These are phyloP conservation scores for Pluteus cervinus DNA, from an alignment of 768 basidiomycete species.

Conservation along the genomic window DNA sequence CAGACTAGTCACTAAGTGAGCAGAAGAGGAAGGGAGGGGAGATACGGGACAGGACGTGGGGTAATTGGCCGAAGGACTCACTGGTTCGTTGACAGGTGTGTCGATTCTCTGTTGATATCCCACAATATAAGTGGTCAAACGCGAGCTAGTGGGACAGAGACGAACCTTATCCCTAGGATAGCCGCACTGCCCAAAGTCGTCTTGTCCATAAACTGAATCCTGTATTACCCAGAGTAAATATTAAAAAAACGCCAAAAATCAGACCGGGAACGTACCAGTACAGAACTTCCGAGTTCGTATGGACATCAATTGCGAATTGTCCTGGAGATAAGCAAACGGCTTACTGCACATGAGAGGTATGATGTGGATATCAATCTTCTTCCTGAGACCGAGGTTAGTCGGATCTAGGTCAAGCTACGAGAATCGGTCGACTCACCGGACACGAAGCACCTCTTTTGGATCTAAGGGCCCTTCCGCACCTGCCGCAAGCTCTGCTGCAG, in stretches of 20 bases:
- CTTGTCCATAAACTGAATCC: slow-evolving; percentile 81
- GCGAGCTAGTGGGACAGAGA: not conserved
- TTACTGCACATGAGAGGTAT: slow-evolving; percentile 68
- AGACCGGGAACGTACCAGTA: slow-evolving; percentile 39
- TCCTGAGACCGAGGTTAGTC: slow-evolving; percentile 17
- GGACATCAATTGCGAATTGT: slow-evolving; percentile 1
- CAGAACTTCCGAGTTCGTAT: slow-evolving; percentile 30
- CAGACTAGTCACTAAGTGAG: not conserved
- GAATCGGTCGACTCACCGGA: slow-evolving; percentile 33
- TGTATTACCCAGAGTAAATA: slow-evolving; percentile 13
- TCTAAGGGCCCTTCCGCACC: slow-evolving; percentile 39
- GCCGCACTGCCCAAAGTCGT: slow-evolving; percentile 62
- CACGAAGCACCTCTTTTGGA: slow-evolving; percentile 41
- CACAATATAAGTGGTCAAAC: not conserved
- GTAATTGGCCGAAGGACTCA: slow-evolving; percentile 21
- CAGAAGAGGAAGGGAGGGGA: not conserved
- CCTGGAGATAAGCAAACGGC: slow-evolving; percentile 17
- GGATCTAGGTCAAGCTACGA: not conserved
- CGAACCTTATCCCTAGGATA: slow-evolving; percentile 65
- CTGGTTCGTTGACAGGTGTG: slow-evolving; percentile 63
- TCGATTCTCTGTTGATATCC: slow-evolving; percentile 36
- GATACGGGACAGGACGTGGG: not conserved
- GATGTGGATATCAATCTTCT: slow-evolving; percentile 64
- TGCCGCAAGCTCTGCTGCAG: slow-evolving; percentile 52
- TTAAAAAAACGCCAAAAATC: not conserved